Evolutionary conservation across 2,329 filamentous ascomycete species (phyloP).

Genomic region (Mycosphaerelloides madeirae): DNA sequence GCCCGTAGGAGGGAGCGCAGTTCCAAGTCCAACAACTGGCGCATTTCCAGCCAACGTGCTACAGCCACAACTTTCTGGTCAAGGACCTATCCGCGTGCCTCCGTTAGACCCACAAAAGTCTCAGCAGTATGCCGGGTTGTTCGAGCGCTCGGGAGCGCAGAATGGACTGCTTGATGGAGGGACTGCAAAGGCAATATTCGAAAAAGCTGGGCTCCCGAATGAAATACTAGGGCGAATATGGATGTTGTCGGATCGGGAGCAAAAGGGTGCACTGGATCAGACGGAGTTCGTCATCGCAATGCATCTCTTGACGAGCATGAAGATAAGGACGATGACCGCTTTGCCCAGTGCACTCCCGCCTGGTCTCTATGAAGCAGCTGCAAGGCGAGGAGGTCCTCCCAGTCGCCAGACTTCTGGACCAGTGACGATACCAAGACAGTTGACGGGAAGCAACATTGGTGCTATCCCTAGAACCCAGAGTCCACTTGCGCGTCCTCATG

Average conservation of each 20-base stretch:
- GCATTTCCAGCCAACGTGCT: slow-evolving; percentile 24
- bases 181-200: slow-evolving; percentile 86
- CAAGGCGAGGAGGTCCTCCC: slow-evolving; percentile 56
- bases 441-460: slow-evolving; percentile 57
- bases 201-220: slow-evolving; percentile 84
- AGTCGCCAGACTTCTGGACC: slow-evolving; percentile 27
- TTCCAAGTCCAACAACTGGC: slow-evolving; percentile 21
- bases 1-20: slow-evolving; percentile 9
- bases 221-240: slow-evolving; percentile 92
- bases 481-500: slow-evolving; percentile 47
- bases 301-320: slow-evolving; percentile 91
- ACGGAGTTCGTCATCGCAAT: slow-evolving; percentile 98
- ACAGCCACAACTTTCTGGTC: slow-evolving; percentile 30
- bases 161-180: slow-evolving; percentile 68
- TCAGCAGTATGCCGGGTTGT: slow-evolving; percentile 79
- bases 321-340: slow-evolving; percentile 72
- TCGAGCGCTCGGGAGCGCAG: slow-evolving; percentile 79
- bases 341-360: slow-evolving; percentile 77
- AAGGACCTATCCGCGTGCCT: slow-evolving; percentile 75
- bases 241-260: slow-evolving; percentile 90
- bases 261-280: slow-evolving; percentile 76
- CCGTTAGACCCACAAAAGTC: slow-evolving; percentile 84
- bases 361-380: slow-evolving; percentile 84
- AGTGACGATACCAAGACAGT: slow-evolving; percentile 69
- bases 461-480: slow-evolving; percentile 56